A percentile compares a stretch with the other conserved stretches of the same genome.
Conservation (phyloP, 306 rosid species). For the Ammopiptanthus mongolicus region DNA sequence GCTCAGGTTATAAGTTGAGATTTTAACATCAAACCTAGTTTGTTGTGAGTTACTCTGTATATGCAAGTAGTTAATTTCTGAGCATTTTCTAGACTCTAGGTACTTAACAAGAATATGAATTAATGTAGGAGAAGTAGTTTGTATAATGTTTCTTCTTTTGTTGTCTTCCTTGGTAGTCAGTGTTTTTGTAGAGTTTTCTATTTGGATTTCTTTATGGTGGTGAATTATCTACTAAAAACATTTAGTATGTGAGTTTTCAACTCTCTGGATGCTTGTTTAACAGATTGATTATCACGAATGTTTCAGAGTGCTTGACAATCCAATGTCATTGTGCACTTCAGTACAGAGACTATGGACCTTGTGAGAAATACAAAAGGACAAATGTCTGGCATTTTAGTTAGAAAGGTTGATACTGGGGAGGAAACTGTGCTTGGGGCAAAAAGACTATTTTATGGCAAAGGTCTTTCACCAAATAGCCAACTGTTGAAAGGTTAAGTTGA, state of each 20-base stretch:
- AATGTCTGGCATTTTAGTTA: slow-evolving; percentile 80
- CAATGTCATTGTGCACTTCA: slow-evolving; percentile 83
- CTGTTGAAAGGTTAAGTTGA: slow-evolving; percentile 81
- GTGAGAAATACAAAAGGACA: slow-evolving; percentile 83
- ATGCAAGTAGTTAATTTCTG: too few species aligned
- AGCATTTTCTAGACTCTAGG: slow-evolving; percentile 5
- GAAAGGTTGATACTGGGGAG: slow-evolving; percentile 60
- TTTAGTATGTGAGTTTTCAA: slow-evolving; percentile 47
- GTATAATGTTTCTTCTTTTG: neutral
- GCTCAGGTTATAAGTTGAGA: slow-evolving; percentile 49
- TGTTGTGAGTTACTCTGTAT: too few species aligned
- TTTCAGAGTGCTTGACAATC: slow-evolving; percentile 98
- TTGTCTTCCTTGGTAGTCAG: neutral
- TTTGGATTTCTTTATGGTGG: slow-evolving; percentile 18
- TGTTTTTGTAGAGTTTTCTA: neutral
- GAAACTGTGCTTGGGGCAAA: slow-evolving; percentile 77
- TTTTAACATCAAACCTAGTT: neutral
- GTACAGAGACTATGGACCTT: slow-evolving; percentile 81
- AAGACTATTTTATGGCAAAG: slow-evolving; percentile 92
- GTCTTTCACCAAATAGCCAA: slow-evolving; percentile 85
- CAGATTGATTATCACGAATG: slow-evolving; percentile 99
- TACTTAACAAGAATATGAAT: neutral
- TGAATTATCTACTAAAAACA: too few species aligned
- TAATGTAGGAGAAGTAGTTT: neutral
- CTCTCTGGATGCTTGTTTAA: slow-evolving; percentile 95